Percentiles rank a stretch among this genome's conserved stretches.
phyloP scores from a whole-genome alignment of 176 grass and related monocot genomes.

The Chrysopogon serrulatus region DNA sequence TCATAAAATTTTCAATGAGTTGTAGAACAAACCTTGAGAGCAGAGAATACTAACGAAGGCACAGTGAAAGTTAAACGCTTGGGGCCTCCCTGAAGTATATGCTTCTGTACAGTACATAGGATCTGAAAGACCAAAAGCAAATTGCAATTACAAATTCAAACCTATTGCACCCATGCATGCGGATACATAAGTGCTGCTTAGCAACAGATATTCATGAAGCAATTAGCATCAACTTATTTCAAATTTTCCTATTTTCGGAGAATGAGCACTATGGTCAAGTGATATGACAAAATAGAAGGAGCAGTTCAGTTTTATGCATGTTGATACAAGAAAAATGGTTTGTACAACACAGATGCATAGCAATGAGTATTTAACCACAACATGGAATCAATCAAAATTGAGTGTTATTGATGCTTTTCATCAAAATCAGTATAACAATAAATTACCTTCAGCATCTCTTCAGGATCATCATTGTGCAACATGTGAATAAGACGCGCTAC shows the following conservation, averaged over 20 bases:
- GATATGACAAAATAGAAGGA: background rate
- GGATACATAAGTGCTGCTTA: conserved; percentile 10
- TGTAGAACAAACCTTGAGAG: conserved; percentile 73
- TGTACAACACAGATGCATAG: background rate
- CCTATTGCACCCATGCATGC: background rate
- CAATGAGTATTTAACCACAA: background rate
- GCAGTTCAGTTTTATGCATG: background rate
- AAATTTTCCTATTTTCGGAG: background rate
- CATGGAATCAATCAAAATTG: background rate
- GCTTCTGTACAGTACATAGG: conserved; percentile 88
- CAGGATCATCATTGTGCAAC: conserved; percentile 91
- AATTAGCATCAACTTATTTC: background rate
- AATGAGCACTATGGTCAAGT: background rate
- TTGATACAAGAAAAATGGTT: background rate
- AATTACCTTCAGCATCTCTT: conserved; percentile 97
- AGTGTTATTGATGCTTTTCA: background rate
- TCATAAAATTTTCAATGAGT: background rate
- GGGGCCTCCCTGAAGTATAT: conserved; percentile 92
- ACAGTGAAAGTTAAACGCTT: conserved; percentile 87
- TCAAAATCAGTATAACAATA: conserved; percentile 20
- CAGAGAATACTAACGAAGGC: conserved; percentile 80
- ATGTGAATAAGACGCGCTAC: conserved; percentile 97
- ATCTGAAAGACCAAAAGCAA: conserved; percentile 58
- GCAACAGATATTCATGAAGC: background rate
- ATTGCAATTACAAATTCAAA: conserved; percentile 33